phyloP scores from a whole-genome alignment of 495 filamentous ascomycete genomes.

The Penicillium ochrochloron region DNA sequence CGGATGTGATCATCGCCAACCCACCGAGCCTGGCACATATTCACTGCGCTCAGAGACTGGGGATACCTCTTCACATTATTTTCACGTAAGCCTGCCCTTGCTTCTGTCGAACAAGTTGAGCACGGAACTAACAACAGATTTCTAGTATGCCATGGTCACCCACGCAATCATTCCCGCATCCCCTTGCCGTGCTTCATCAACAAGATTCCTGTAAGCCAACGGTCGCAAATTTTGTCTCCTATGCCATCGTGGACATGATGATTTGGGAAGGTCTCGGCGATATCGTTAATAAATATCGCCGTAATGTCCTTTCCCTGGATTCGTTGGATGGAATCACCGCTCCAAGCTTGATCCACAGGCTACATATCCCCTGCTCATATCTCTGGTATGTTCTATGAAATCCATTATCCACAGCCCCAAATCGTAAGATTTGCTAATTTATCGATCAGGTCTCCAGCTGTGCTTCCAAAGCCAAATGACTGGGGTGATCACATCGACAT shows the following conservation, averaged over 20 bases:
- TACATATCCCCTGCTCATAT: slow-evolving; percentile 78
- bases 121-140: background rate
- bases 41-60: slow-evolving; percentile 78
- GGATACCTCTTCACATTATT: slow-evolving; percentile 81
- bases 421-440: background rate
- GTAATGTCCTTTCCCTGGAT: slow-evolving; percentile 67
- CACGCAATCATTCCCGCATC: slow-evolving; percentile 58
- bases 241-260: slow-evolving; percentile 80
- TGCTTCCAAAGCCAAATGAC: slow-evolving; percentile 80
- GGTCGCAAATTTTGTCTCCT: slow-evolving; percentile 74
- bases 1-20: slow-evolving; percentile 84
- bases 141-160: slow-evolving; percentile 66
- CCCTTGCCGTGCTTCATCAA: slow-evolving; percentile 58
- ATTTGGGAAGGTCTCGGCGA: slow-evolving; percentile 82
- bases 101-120: background rate
- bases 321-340: slow-evolving; percentile 69
- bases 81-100: slow-evolving; percentile 62
- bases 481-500: slow-evolving; percentile 75
- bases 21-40: slow-evolving; percentile 83
- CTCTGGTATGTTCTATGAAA: slow-evolving; percentile 57
- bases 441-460: slow-evolving; percentile 62
- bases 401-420: background rate
- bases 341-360: slow-evolving; percentile 64
- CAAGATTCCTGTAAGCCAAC: slow-evolving; percentile 52
- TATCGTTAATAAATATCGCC: slow-evolving; percentile 73